A percentile compares a stretch with the other conserved stretches of the same genome.
These are phyloP conservation scores for Aphanomyces astaci DNA, from an alignment of 352 stramenopile species.

Conservation along the genomic window DNA sequence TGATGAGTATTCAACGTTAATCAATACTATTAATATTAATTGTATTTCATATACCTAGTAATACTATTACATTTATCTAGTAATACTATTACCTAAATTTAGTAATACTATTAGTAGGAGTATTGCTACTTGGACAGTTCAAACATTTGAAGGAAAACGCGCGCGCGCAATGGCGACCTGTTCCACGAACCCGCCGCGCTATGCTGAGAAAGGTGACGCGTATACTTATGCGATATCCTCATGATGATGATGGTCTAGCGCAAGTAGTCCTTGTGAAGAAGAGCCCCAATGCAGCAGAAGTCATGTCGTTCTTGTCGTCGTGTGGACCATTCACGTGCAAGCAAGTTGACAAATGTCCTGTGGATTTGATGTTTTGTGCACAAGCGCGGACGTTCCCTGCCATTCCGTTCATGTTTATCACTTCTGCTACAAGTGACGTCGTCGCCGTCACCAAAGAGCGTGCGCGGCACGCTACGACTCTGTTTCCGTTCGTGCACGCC, in stretches of 20 bases:
- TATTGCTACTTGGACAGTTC: not conserved
- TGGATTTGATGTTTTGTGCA: conserved; percentile 1
- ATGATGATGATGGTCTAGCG: not conserved
- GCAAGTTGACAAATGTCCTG: not conserved
- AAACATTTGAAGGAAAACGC: not conserved
- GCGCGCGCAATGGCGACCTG: not conserved
- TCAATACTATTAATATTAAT: no score
- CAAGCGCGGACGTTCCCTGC: not conserved
- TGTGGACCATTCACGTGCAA: not conserved
- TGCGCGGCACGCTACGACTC: not conserved
- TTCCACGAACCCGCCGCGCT: not conserved
- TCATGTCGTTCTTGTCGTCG: not conserved
- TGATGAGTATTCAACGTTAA: no score
- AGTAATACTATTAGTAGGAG: not conserved
- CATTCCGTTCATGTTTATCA: not conserved
- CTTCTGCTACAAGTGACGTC: not conserved
- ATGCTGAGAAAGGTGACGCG: not conserved
- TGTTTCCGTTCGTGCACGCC: conserved; percentile 2
- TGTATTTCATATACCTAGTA: no score
- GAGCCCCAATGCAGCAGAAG: not conserved
- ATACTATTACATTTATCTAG: no score
- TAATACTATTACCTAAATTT: no score
- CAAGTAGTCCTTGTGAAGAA: conserved; percentile 7
- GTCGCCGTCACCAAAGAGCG: not conserved
- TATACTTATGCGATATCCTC: no score